Base-by-base conservation (phyloP, 306 rosid genomes). In the Sesbania bispinosa region DNA sequence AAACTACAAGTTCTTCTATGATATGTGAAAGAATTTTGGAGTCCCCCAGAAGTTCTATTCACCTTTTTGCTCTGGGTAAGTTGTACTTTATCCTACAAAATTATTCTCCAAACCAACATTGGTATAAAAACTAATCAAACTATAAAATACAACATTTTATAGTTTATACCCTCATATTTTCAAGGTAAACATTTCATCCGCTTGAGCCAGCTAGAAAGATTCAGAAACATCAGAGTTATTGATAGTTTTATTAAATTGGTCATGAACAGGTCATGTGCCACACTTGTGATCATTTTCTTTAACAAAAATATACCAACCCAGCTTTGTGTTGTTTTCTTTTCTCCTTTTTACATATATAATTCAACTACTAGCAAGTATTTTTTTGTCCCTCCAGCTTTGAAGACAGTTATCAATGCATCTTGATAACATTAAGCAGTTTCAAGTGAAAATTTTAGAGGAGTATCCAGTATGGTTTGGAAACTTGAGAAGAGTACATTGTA, bases 1-100 rank as follows among this genome's bases (percentile, higher is more conserved):
- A 75, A 83, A 65, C 61, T 86, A 86, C 70, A 76, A 81, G 13
- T 88, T 86, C 82, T 90, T 90, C 80, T 81, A 88, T 77, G 94
- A 88, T 48, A 82, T 88, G 85, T 90, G 70, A 80, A 36, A 23
- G 8, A 60, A 48, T 63, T 55, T 26, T 30, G 52, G 24, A 26
- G 29, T 18, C 3, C 48, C 20, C 15, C 14, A 5, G 19, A 52
- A 10, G 3, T 10, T n/a, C n/a, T n/a, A n/a, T n/a, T n/a, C n/a
- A n/a, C n/a, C n/a, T n/a, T n/a, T n/a, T n/a, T 72, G 0, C 27
- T 33, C 36, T 61, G 27, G 24, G 29, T 18, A 61, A 36, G 30
- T 36, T 61, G 26, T 19, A 35, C 10, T 20, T 21, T 20, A 33
- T 43, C 32, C 21, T 27, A 6, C 13, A 46, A 7, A 4, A 7